Conservation (phyloP, 306 rosid genomes). For the Lithocarpus polystachyus region DNA sequence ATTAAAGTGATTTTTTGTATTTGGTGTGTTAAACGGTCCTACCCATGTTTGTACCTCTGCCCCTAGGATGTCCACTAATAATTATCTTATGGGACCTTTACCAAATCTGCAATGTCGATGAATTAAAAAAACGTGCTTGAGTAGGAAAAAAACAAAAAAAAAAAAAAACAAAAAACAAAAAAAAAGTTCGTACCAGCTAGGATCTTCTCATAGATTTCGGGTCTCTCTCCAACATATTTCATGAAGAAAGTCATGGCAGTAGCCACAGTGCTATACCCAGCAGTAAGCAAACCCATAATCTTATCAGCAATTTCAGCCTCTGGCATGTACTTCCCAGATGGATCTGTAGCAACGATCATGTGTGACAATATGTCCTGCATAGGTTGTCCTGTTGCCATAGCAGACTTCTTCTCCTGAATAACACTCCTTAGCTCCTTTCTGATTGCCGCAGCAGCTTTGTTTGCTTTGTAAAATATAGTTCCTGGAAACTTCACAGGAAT, state of each 20-base stretch:
- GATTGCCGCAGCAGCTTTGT: conserved; percentile 37
- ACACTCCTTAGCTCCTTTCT: conserved; percentile 38
- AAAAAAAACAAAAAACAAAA: too few species aligned
- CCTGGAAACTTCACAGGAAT: conserved; percentile 48
- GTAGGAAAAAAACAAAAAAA: too few species aligned
- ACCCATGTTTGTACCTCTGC: too few species aligned
- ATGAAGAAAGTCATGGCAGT: conserved; percentile 62
- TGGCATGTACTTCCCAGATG: conserved; percentile 51
- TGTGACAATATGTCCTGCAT: conserved; percentile 50
- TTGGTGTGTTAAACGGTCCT: too few species aligned
- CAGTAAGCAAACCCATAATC: conserved; percentile 59
- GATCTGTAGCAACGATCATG: conserved; percentile 44
- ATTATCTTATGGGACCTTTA: too few species aligned
- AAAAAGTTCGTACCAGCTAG: conserved; percentile 47
- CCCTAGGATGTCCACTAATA: too few species aligned
- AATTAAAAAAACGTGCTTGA: too few species aligned
- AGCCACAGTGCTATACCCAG: conserved; percentile 46
- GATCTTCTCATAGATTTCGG: conserved; percentile 48
- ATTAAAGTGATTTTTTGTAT: too few species aligned
- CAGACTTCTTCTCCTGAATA: conserved; percentile 54
- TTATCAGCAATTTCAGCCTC: conserved; percentile 50
- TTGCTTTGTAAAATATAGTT: conserved; percentile 39
- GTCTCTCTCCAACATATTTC: conserved; percentile 55
- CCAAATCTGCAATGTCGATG: too few species aligned
- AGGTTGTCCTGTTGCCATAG: conserved; percentile 36